These are phyloP conservation scores for Talaromyces liani DNA, from an alignment of 495 filamentous ascomycete species.

Conservation along the genomic window DNA sequence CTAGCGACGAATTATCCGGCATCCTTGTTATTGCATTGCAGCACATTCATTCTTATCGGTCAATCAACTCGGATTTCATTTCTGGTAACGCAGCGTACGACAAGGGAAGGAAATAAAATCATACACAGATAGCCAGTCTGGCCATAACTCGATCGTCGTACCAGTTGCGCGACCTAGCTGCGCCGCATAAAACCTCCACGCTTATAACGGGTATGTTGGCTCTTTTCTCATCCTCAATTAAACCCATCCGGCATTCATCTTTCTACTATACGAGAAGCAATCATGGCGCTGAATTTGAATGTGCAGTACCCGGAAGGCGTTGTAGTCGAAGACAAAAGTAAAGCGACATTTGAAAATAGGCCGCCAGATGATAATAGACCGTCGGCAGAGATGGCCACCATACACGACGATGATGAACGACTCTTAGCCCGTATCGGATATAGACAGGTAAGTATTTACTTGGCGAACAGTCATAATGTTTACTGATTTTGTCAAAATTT, in stretches of 20 bases:
- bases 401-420: slow-evolving; percentile 58
- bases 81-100: background rate
- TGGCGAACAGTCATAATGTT: background rate
- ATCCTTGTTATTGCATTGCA: background rate
- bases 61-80: background rate
- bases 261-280: background rate
- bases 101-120: background rate
- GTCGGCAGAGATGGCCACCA: slow-evolving; percentile 33
- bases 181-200: background rate
- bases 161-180: background rate
- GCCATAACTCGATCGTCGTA: background rate
- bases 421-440: slow-evolving; percentile 62
- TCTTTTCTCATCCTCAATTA: background rate
- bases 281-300: background rate
- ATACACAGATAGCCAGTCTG: background rate
- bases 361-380: background rate
- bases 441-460: slow-evolving; percentile 44
- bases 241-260: background rate
- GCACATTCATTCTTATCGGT: background rate
- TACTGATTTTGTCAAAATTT: background rate
- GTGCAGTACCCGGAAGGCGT: background rate
- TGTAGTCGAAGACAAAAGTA: background rate
- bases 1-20: background rate
- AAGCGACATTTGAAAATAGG: background rate
- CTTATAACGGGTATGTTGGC: background rate